Conservation (phyloP, 202 grass and related monocot species). For the Zizania palustris region DNA sequence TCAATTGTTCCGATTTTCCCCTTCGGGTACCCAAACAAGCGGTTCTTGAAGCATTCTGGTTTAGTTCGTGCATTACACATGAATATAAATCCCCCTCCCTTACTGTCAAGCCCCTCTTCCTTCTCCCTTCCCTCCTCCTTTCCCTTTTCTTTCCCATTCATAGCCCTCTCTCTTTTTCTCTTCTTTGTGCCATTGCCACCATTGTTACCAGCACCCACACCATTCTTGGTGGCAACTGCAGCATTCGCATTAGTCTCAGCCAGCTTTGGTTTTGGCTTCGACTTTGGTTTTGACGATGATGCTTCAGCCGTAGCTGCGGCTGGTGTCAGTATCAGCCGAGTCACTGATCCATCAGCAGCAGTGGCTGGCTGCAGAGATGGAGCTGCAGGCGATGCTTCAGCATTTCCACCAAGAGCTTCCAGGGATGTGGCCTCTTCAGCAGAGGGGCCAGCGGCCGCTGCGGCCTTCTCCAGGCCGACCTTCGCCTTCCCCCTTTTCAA, state of each 20-base stretch:
- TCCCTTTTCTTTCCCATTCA: conserved; percentile 25
- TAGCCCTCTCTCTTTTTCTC: background rate
- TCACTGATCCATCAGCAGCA: conserved; percentile 13
- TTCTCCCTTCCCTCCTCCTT: conserved; percentile 34
- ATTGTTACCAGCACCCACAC: conserved; percentile 13
- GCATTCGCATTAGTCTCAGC: conserved; percentile 10
- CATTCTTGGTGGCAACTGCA: conserved; percentile 36
- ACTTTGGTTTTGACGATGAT: background rate
- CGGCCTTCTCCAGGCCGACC: conserved; percentile 1
- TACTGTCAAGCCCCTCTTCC: conserved; percentile 34
- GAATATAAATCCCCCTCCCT: conserved; percentile 79
- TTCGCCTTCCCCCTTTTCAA: conserved; percentile 40
- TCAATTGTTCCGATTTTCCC: conserved; percentile 62
- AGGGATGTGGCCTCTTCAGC: background rate
- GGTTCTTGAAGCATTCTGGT: conserved; percentile 71
- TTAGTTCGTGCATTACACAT: conserved; percentile 92
- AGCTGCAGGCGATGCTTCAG: conserved; percentile 1
- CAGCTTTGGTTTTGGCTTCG: background rate
- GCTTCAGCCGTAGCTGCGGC: conserved; percentile 33
- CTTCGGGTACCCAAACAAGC: conserved; percentile 71
- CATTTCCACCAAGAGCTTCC: conserved; percentile 10
- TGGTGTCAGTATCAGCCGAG: conserved; percentile 1
- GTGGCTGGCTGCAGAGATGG: background rate
- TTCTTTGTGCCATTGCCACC: conserved; percentile 27
- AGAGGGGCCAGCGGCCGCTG: background rate